Conservation (phyloP, 768 basidiomycete species). For the Boletellus ananas region DNA sequence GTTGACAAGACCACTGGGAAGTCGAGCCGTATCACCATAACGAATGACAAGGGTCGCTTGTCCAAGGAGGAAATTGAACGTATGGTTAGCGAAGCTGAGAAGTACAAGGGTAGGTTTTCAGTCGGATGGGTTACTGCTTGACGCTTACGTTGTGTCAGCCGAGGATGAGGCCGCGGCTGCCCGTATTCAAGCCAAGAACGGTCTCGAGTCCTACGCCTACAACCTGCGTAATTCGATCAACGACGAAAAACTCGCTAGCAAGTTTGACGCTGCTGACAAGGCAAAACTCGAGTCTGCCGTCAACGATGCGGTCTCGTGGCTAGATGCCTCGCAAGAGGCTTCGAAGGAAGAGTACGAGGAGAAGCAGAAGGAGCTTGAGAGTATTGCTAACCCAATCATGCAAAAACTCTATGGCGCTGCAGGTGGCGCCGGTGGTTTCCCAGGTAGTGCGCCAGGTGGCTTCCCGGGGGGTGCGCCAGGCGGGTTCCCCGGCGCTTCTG, state of each 20-base stretch:
- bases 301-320: slow-evolving; percentile 81
- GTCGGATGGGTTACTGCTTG: neutral
- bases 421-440: slow-evolving; percentile 53
- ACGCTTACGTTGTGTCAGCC: slow-evolving; percentile 37
- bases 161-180: slow-evolving; percentile 86
- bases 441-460: slow-evolving; percentile 55
- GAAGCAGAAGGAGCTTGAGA: slow-evolving; percentile 92
- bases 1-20: slow-evolving; percentile 97
- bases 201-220: slow-evolving; percentile 91
- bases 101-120: slow-evolving; percentile 65
- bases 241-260: slow-evolving; percentile 83
- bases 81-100: slow-evolving; percentile 94
- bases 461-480: slow-evolving; percentile 59
- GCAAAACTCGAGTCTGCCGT: slow-evolving; percentile 75
- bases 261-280: slow-evolving; percentile 87
- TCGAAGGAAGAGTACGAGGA: slow-evolving; percentile 92
- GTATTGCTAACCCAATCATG: slow-evolving; percentile 73
- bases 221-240: slow-evolving; percentile 87
- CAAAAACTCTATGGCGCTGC: slow-evolving; percentile 62
- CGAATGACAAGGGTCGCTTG: slow-evolving; percentile 94
- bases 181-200: slow-evolving; percentile 86
- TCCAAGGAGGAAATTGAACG: slow-evolving; percentile 98
- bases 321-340: slow-evolving; percentile 83
- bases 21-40: slow-evolving; percentile 90
- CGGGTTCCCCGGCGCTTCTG: slow-evolving; percentile 63